Evolutionary conservation across 2,329 filamentous ascomycete species (phyloP), one percentile per base, ranked within the genome.

Genomic region (Talaromyces rugulosus): DNA sequence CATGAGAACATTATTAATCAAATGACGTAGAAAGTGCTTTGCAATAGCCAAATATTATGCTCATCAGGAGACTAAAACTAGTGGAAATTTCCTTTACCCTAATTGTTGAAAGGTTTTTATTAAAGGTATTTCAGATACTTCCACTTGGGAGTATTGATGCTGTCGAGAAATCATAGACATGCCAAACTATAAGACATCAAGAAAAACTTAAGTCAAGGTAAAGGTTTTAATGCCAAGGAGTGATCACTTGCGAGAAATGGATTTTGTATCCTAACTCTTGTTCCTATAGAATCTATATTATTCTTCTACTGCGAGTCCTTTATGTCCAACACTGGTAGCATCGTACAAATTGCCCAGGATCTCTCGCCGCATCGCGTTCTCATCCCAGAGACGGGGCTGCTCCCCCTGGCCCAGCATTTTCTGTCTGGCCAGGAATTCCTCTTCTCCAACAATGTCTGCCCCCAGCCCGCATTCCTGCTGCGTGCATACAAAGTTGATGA

Each of bases 381-480:
- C 71, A 34, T 72, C 65, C 69, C 69, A 71, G 23, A 71, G 64
- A 58, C 67, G 67, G 8, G 59, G 63, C 18, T 63, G 62, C 23
- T 63, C 51, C 9, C 56, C 31, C n/a, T 59, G 58, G 5, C 54
- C 54, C 31, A 62, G 61, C 56, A 61, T 66, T 16, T 60, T 65
- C 27, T 67, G 64, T 30, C 69, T 68, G n/a, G 71, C 68, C n/a
- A 62, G 31, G 5, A 70, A 55, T 23, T 69, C 69, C 9, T 62
- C 61, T 50, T 65, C 61, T 18, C 67, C 65, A 50, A 72, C 61
- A 14, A 59, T 53, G 14, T 67, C 61, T 4, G 66, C 66, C 5
- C 70, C 69, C 34, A 73, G 64, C 5, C 69, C 70, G 58, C 71
- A 73, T 34, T 71, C 69, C 51, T 70, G 69, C 56, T 73, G 71